Evolutionary conservation across 2,329 filamentous ascomycete species (phyloP).

Genomic region (Cyphellophora attinorum): DNA sequence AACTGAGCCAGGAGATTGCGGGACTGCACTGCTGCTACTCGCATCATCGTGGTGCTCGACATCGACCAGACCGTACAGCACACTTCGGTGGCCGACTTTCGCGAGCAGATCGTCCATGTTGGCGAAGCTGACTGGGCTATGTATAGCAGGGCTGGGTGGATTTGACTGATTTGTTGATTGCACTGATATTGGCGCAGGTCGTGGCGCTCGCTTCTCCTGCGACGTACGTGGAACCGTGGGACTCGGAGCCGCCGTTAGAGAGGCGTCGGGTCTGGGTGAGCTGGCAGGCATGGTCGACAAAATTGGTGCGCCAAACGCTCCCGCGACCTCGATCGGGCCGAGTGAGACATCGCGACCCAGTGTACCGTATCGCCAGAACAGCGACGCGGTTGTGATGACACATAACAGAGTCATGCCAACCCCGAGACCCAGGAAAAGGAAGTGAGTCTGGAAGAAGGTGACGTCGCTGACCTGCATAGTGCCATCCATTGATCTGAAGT

Average conservation of each 20-base stretch:
- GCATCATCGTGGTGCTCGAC: too few species aligned
- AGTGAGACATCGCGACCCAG: slow-evolving; percentile 18
- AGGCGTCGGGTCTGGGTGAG: too few species aligned
- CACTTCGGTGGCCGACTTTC: slow-evolving; percentile 4
- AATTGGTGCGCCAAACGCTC: slow-evolving; percentile 18
- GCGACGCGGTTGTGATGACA: slow-evolving; percentile 10
- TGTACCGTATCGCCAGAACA: slow-evolving; percentile 18
- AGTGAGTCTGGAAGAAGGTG: slow-evolving; percentile 4
- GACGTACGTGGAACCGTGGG: too few species aligned
- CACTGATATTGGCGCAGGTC: too few species aligned
- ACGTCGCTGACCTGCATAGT: slow-evolving; percentile 5
- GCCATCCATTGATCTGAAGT: neutral
- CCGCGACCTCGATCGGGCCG: slow-evolving; percentile 20
- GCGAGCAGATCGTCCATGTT: slow-evolving; percentile 6
- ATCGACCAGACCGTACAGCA: slow-evolving; percentile 7
- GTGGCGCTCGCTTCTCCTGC: too few species aligned
- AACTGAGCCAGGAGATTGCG: too few species aligned
- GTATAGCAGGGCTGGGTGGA: too few species aligned
- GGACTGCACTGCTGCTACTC: too few species aligned
- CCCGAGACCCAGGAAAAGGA: slow-evolving; percentile 4
- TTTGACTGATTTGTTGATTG: too few species aligned
- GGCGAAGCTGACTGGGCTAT: neutral
- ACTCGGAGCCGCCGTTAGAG: too few species aligned
- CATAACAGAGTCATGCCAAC: slow-evolving; percentile 6
- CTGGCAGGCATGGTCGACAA: too few species aligned